Conservation (phyloP, 345 rosid species). For the Bruguiera gymnorhiza region DNA sequence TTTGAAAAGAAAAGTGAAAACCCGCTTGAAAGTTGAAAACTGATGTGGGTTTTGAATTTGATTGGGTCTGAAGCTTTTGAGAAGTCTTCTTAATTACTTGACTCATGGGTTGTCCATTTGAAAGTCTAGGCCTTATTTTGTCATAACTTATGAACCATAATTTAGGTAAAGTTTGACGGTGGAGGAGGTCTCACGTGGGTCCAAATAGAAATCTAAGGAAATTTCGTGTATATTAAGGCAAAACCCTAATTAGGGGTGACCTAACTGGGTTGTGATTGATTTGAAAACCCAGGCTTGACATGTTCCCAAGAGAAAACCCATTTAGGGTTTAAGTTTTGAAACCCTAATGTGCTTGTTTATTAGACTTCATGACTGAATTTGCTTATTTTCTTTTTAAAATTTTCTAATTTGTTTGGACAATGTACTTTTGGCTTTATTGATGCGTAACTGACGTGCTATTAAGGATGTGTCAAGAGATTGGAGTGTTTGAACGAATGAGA, state of each 20-base stretch:
- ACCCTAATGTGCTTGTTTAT: slow-evolving; percentile 26
- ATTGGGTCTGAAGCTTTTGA: slow-evolving; percentile 21
- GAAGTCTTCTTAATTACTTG: slow-evolving; percentile 21
- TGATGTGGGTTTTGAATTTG: slow-evolving; percentile 6
- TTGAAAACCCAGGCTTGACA: slow-evolving; percentile 18
- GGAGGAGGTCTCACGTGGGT: slow-evolving; percentile 22
- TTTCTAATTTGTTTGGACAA: background rate
- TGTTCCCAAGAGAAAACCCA: slow-evolving; percentile 15
- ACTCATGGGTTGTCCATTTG: slow-evolving; percentile 11
- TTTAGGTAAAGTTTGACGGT: slow-evolving; percentile 20
- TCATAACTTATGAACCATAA: slow-evolving; percentile 30
- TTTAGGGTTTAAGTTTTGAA: slow-evolving; percentile 16
- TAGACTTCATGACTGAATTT: background rate
- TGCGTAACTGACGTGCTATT: slow-evolving; percentile 40
- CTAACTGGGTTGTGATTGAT: slow-evolving; percentile 16
- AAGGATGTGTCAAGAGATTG: slow-evolving; percentile 33
- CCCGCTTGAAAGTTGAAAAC: background rate
- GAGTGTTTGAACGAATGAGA: slow-evolving; percentile 31
- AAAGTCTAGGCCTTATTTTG: slow-evolving; percentile 19
- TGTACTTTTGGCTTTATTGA: slow-evolving; percentile 25
- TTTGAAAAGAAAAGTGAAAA: slow-evolving; percentile 8
- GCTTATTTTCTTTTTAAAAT: background rate
- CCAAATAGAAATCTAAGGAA: slow-evolving; percentile 21
- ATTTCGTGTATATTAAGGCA: slow-evolving; percentile 27
- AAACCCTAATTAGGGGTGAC: slow-evolving; percentile 33